A percentile compares a stretch with the other conserved stretches of the same genome.
Conservation (phyloP, 495 filamentous ascomycete species). For the Neurospora cerealis region DNA sequence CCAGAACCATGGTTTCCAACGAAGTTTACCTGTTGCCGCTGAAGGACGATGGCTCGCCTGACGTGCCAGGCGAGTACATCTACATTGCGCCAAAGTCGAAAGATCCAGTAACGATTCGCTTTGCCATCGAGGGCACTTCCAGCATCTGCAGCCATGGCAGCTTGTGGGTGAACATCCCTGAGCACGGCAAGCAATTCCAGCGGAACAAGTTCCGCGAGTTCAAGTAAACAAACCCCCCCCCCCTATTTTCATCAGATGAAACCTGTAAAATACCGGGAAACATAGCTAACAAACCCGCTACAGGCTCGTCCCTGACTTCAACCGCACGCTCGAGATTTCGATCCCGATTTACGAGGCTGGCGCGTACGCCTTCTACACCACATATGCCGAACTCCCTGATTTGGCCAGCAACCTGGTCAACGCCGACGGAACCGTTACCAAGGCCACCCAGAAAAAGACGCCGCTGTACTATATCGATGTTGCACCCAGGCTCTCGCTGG, state of each 20-base stretch:
- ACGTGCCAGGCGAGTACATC: conserved; percentile 81
- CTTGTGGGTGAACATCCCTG: conserved; percentile 91
- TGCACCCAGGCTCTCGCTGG: conserved; percentile 66
- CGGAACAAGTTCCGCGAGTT: conserved; percentile 73
- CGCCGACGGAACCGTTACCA: conserved; percentile 11
- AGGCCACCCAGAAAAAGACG: conserved; percentile 50
- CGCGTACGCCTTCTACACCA: conserved; percentile 91
- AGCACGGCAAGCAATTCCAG: conserved; percentile 59
- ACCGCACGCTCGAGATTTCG: conserved; percentile 78
- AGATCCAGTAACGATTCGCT: conserved; percentile 69
- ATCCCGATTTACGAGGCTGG: conserved; percentile 76
- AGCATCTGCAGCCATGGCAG: conserved; percentile 90
- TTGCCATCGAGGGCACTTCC: conserved; percentile 91
- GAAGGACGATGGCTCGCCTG: conserved; percentile 84
- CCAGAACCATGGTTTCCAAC: conserved; percentile 43
- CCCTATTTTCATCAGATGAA: neutral
- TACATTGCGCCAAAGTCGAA: conserved; percentile 70
- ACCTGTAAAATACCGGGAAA: neutral
- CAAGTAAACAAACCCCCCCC: conserved; percentile 46
- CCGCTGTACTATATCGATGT: conserved; percentile 86
- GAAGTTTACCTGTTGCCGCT: conserved; percentile 81
- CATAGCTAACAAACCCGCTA: conserved; percentile 1
- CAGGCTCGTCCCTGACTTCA: conserved; percentile 87
- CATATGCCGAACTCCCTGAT: conserved; percentile 76
- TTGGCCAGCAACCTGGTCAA: conserved; percentile 50